phyloP scores from a whole-genome alignment of 805 yeast genomes.

The Torulaspora delbrueckii region DNA sequence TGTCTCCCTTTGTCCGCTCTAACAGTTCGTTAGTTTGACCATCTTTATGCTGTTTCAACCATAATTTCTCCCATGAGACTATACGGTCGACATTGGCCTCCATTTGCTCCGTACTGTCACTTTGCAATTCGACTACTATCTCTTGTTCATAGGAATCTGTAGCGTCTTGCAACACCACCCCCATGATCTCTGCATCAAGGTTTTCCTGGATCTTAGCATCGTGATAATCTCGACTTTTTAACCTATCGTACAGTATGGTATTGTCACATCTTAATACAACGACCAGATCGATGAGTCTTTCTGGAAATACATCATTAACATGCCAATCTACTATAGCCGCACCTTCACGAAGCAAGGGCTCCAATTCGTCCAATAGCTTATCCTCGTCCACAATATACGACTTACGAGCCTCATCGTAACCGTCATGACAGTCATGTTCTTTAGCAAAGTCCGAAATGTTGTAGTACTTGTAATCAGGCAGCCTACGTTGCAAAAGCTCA shows the following conservation, averaged over 20 bases:
- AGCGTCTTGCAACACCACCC: slow-evolving; percentile 82
- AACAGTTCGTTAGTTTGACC: slow-evolving; percentile 53
- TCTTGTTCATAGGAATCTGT: slow-evolving; percentile 72
- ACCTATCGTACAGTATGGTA: slow-evolving; percentile 64
- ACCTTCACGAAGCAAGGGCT: slow-evolving; percentile 75
- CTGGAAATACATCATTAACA: slow-evolving; percentile 93
- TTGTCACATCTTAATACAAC: slow-evolving; percentile 82
- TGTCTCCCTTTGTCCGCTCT: slow-evolving; percentile 8
- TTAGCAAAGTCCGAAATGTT: slow-evolving; percentile 80
- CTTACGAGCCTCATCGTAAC: slow-evolving; percentile 81
- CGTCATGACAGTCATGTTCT: slow-evolving; percentile 68
- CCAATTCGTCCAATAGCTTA: slow-evolving; percentile 72
- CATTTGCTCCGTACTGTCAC: slow-evolving; percentile 70
- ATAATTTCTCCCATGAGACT: slow-evolving; percentile 64
- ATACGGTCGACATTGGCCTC: slow-evolving; percentile 80
- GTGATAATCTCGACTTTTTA: slow-evolving; percentile 70
- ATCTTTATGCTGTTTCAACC: slow-evolving; percentile 63
- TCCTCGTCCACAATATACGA: slow-evolving; percentile 92
- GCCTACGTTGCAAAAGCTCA: slow-evolving; percentile 25
- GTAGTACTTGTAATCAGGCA: slow-evolving; percentile 45
- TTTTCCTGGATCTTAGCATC: slow-evolving; percentile 84
- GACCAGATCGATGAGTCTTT: slow-evolving; percentile 84
- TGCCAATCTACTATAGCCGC: slow-evolving; percentile 96
- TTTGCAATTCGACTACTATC: slow-evolving; percentile 73
- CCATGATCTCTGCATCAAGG: slow-evolving; percentile 96